Percentiles rank a stretch among this genome's conserved stretches.
phyloP scores from a whole-genome alignment of 108 stramenopile genomes.

The Schizochytrium sp. region DNA sequence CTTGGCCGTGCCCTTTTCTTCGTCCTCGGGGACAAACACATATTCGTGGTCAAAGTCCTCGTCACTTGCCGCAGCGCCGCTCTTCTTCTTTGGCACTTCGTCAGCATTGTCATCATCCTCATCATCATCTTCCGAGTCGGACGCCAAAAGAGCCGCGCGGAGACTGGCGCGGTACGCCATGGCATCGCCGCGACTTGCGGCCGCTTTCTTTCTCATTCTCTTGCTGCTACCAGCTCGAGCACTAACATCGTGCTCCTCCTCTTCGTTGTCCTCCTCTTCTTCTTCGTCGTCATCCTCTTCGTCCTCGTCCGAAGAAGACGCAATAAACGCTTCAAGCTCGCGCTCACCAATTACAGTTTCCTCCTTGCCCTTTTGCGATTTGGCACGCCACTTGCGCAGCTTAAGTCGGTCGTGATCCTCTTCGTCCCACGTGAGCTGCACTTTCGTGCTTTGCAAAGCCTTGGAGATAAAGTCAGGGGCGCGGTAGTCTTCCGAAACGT shows the following conservation, averaged over 20 bases:
- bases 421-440: conserved; percentile 92
- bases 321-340: conserved; percentile 1
- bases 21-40: neutral
- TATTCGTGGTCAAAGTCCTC: neutral
- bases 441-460: conserved; percentile 78
- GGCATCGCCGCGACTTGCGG: neutral
- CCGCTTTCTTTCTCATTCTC: too few species aligned
- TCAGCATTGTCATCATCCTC: neutral
- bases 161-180: neutral
- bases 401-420: conserved; percentile 56
- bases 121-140: neutral
- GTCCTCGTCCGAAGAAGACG: neutral
- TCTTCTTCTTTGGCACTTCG: neutral
- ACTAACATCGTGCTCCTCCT: too few species aligned
- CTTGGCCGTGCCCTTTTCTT: too few species aligned
- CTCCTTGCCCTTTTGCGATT: neutral
- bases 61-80: neutral
- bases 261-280: neutral
- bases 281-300: neutral
- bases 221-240: too few species aligned
- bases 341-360: neutral
- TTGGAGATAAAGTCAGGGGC: conserved; percentile 76
- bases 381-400: neutral
- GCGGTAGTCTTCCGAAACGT: conserved; percentile 70
- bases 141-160: neutral